Evolutionary conservation across 148 eudicot species (phyloP).

Genomic region (Pharnaceum exiguum): DNA sequence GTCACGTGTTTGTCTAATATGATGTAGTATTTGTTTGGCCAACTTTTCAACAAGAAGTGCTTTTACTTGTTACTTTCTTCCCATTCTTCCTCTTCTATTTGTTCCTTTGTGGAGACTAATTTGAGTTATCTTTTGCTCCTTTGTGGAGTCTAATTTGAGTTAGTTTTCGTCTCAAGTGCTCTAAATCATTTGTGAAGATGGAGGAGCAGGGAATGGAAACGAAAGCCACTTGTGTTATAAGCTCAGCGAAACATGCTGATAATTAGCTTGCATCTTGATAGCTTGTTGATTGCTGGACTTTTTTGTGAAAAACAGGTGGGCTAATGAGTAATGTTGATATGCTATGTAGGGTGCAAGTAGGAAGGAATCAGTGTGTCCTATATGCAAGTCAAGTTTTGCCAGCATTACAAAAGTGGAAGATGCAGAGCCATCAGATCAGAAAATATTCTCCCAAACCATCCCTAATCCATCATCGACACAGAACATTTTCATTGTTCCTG

Average conservation of each 20-base stretch:
- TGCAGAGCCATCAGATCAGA: slow-evolving; percentile 60
- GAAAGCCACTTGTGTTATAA: too few species aligned
- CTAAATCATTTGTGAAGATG: not conserved
- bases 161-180: too few species aligned
- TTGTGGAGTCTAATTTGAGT: too few species aligned
- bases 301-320: not conserved
- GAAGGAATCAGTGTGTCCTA: slow-evolving; percentile 72
- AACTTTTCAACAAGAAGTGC: too few species aligned
- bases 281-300: not conserved
- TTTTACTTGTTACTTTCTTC: too few species aligned
- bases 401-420: slow-evolving; percentile 67
- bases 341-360: slow-evolving; percentile 40
- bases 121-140: too few species aligned
- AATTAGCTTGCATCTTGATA: not conserved
- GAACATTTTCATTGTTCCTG: slow-evolving; percentile 55
- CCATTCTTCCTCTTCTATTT: too few species aligned
- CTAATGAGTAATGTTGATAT: slow-evolving; percentile 8
- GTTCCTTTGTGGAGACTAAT: too few species aligned
- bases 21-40: too few species aligned
- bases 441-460: slow-evolving; percentile 79
- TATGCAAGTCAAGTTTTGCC: slow-evolving; percentile 65
- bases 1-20: too few species aligned
- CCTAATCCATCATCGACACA: slow-evolving; percentile 44
- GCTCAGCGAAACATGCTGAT: too few species aligned
- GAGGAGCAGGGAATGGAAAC: too few species aligned